These are phyloP conservation scores for Coniosporium tulheliwenetii DNA, from an alignment of 2,329 filamentous ascomycete genomes.

Conservation along the genomic window DNA sequence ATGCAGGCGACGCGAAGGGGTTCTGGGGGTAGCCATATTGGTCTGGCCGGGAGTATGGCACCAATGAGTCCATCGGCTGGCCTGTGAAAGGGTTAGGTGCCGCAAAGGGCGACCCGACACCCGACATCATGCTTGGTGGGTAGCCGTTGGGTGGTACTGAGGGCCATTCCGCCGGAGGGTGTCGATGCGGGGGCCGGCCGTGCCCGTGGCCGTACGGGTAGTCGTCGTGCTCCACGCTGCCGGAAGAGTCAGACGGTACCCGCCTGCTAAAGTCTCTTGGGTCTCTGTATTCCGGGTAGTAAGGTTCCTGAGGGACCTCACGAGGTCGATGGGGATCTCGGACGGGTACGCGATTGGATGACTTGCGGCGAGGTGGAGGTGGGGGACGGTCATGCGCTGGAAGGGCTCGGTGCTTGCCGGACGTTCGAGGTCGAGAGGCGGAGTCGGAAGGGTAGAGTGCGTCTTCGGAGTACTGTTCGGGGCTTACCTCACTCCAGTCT, in stretches of 20 bases:
- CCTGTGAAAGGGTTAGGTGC: constrained; percentile 3
- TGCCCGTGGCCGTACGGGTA: constrained; percentile 24
- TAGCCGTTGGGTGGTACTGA: constrained; percentile 20
- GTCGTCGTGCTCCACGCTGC: constrained; percentile 26
- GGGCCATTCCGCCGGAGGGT: constrained; percentile 20
- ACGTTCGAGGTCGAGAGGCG: constrained; percentile 24
- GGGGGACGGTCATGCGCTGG: constrained; percentile 16
- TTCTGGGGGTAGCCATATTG: constrained; percentile 20
- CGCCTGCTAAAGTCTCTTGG: constrained; percentile 10
- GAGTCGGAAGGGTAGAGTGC: constrained; percentile 34
- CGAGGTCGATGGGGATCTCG: constrained; percentile 7
- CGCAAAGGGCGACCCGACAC: constrained; percentile 11
- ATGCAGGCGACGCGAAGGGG: constrained; percentile 14
- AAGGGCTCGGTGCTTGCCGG: constrained; percentile 14
- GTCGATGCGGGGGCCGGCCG: constrained; percentile 15
- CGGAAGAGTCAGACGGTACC: constrained; percentile 19
- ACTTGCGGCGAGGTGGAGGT: constrained; percentile 18
- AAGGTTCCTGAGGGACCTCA: constrained; percentile 4
- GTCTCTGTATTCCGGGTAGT: constrained; percentile 9
- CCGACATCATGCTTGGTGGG: constrained; percentile 22
- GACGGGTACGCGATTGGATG: constrained; percentile 16
- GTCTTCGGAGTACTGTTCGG: constrained; percentile 10
- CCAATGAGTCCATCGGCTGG: constrained; percentile 3
- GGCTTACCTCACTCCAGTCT: background rate
- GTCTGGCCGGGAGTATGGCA: constrained; percentile 14